Percentiles rank a stretch among this genome's conserved stretches.
These are phyloP conservation scores for Fusarium succisae DNA, from an alignment of 2,329 filamentous ascomycete genomes.

Conservation along the genomic window DNA sequence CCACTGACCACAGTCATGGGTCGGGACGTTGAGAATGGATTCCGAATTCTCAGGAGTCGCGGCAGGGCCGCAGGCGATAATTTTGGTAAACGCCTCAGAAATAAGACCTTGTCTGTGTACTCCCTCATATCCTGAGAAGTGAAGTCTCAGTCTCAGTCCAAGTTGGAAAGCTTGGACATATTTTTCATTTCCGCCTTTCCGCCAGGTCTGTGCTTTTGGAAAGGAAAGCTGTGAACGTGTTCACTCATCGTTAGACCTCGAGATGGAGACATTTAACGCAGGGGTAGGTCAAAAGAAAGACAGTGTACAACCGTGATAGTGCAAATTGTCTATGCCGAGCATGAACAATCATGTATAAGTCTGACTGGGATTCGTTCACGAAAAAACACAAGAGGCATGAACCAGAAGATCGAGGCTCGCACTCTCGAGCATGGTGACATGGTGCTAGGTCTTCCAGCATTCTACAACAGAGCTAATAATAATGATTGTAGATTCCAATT, in stretches of 20 bases:
- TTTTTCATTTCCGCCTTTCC: constrained; percentile 39
- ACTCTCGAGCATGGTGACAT: background rate
- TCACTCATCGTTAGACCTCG: constrained; percentile 32
- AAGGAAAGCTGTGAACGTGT: constrained; percentile 30
- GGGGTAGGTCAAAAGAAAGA: constrained; percentile 4
- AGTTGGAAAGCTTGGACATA: constrained; percentile 35
- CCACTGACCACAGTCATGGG: background rate
- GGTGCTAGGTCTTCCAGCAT: background rate
- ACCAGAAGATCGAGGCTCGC: background rate
- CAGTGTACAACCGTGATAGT: background rate
- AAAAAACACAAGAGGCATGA: background rate
- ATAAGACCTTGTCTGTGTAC: constrained; percentile 23
- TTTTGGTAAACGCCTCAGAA: background rate
- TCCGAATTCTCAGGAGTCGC: background rate
- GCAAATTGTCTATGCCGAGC: background rate
- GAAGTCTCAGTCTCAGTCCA: constrained; percentile 1
- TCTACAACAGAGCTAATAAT: background rate
- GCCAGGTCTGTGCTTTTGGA: constrained; percentile 29
- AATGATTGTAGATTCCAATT: background rate
- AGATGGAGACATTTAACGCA: constrained; percentile 19
- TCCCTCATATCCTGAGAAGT: constrained; percentile 21
- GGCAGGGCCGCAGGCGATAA: background rate
- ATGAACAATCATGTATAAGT: constrained; percentile 11
- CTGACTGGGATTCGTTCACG: background rate
- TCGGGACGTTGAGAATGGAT: background rate